Evolutionary conservation across 768 basidiomycete species (phyloP).

Genomic region (Boletus bicolor): DNA sequence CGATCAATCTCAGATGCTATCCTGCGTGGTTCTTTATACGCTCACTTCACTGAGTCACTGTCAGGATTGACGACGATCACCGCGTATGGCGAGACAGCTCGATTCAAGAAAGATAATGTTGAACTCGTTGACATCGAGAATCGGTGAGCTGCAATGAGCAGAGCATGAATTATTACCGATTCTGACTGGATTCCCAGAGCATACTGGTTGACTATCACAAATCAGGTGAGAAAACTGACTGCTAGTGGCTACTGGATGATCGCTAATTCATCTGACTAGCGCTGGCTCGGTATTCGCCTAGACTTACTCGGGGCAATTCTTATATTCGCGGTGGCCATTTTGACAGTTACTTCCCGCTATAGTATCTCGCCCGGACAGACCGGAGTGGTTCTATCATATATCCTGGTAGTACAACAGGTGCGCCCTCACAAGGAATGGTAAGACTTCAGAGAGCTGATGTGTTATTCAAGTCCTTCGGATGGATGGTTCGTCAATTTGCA

Average conservation of each 20-base stretch:
- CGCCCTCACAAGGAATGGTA: conserved; percentile 16
- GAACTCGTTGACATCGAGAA: conserved; percentile 82
- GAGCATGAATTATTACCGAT: neutral
- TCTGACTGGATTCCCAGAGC: conserved; percentile 42
- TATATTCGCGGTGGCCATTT: conserved; percentile 75
- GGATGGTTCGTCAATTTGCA: conserved; percentile 72
- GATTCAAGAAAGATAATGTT: conserved; percentile 76
- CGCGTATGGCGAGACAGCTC: conserved; percentile 75
- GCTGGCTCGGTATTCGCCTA: conserved; percentile 89
- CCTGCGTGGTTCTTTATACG: conserved; percentile 82
- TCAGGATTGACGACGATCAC: conserved; percentile 85
- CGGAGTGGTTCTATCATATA: conserved; percentile 74
- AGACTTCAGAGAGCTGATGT: neutral
- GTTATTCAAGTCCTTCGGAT: conserved; percentile 54
- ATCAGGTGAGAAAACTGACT: conserved; percentile 49
- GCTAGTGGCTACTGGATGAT: neutral
- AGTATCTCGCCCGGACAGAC: conserved; percentile 78
- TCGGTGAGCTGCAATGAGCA: conserved; percentile 40
- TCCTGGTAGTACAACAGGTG: conserved; percentile 74
- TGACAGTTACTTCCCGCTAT: conserved; percentile 72
- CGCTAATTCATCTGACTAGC: conserved; percentile 32
- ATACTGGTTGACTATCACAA: conserved; percentile 82
- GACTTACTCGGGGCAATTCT: conserved; percentile 75
- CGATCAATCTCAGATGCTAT: conserved; percentile 56
- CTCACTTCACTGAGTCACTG: conserved; percentile 89